These are phyloP conservation scores for Tremella mesenterica DNA, from an alignment of 768 basidiomycete genomes.

Conservation along the genomic window DNA sequence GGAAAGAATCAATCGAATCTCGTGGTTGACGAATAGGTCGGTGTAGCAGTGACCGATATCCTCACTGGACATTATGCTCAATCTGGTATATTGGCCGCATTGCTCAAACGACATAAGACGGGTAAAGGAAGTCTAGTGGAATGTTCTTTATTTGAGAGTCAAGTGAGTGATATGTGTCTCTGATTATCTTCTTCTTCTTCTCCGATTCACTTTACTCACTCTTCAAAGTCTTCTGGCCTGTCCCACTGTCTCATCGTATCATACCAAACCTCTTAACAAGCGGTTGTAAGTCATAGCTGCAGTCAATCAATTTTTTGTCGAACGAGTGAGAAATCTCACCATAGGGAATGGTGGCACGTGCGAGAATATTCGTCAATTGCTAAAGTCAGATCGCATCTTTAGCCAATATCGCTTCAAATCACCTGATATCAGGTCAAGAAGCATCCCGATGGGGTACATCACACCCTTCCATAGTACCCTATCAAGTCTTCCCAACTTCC, in stretches of 20 bases:
- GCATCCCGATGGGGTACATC: slow-evolving; percentile 81
- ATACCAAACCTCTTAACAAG: no score
- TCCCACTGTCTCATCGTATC: no score
- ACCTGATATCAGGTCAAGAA: slow-evolving; percentile 74
- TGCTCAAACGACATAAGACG: slow-evolving; percentile 71
- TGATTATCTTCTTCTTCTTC: no score
- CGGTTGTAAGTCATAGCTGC: no score
- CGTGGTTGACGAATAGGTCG: slow-evolving; percentile 53
- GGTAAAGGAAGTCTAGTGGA: slow-evolving; percentile 86
- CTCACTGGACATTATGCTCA: slow-evolving; percentile 75
- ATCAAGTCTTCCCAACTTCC: slow-evolving; percentile 79
- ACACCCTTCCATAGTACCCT: slow-evolving; percentile 88
- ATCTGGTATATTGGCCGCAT: slow-evolving; percentile 82
- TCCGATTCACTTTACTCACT: no score
- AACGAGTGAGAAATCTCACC: no score
- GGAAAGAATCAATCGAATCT: no score
- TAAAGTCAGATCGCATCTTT: slow-evolving; percentile 69
- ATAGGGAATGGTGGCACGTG: no score
- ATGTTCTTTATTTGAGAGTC: slow-evolving; percentile 83
- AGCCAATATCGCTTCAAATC: slow-evolving; percentile 87
- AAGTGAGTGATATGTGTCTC: slow-evolving; percentile 50
- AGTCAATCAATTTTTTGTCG: no score
- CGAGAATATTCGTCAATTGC: no score
- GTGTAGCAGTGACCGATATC: slow-evolving; percentile 85
- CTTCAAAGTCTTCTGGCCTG: no score